phyloP scores from a whole-genome alignment of 495 filamentous ascomycete genomes.

The Lophiotrema nucula region DNA sequence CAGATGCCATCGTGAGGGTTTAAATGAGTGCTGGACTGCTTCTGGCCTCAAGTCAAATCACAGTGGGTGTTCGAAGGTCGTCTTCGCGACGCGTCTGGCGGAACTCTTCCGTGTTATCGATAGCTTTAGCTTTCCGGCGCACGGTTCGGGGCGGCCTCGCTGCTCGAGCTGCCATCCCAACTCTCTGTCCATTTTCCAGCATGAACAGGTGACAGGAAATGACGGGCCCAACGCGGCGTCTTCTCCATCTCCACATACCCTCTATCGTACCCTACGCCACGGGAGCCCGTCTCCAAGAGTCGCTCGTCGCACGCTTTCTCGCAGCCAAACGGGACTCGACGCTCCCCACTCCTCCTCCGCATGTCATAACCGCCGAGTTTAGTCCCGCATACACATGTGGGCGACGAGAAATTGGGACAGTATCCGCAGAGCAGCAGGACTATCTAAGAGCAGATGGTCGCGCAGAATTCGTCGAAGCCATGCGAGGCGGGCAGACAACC shows the following conservation, averaged over 20 bases:
- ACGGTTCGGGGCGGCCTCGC: no score
- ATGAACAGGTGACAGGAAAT: no score
- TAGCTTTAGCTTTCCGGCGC: no score
- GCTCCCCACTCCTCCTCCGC: slow-evolving; percentile 54
- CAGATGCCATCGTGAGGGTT: no score
- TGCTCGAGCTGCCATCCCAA: no score
- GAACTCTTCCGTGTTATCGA: no score
- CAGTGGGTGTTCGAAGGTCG: no score
- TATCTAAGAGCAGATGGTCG: slow-evolving; percentile 45
- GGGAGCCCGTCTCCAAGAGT: slow-evolving; percentile 45
- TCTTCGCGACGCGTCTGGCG: no score
- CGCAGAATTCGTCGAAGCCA: slow-evolving; percentile 66
- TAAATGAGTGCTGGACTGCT: no score
- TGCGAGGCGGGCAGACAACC: slow-evolving; percentile 85
- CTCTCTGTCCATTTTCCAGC: no score
- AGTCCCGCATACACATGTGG: slow-evolving; percentile 84
- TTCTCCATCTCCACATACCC: slow-evolving; percentile 69
- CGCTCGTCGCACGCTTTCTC: slow-evolving; percentile 47
- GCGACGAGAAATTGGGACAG: slow-evolving; percentile 69
- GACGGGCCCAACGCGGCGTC: slow-evolving; percentile 50
- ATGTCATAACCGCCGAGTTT: slow-evolving; percentile 80
- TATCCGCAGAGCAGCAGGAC: slow-evolving; percentile 46
- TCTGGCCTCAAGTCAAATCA: no score
- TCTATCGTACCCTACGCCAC: slow-evolving; percentile 48
- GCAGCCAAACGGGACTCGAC: slow-evolving; percentile 41